Conservation (phyloP, 2,329 filamentous ascomycete species). For the Byssothecium circinans region DNA sequence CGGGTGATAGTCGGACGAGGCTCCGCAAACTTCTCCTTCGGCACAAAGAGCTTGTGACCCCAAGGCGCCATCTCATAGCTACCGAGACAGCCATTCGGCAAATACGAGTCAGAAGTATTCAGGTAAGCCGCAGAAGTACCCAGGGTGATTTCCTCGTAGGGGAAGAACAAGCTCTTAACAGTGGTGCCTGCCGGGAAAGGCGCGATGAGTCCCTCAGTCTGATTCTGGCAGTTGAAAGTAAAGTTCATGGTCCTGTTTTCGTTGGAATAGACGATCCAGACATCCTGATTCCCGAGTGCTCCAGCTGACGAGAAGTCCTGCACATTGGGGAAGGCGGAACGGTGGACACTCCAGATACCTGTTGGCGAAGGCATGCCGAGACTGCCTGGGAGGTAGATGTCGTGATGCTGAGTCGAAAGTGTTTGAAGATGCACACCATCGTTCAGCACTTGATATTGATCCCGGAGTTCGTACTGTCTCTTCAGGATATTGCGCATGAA, state of each 20-base stretch:
- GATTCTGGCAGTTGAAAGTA: constrained; percentile 59
- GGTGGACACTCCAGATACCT: constrained; percentile 61
- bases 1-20: constrained; percentile 62
- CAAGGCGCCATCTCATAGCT: constrained; percentile 57
- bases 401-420: constrained; percentile 58
- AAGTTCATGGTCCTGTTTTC: constrained; percentile 55
- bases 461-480: constrained; percentile 62
- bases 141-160: constrained; percentile 60
- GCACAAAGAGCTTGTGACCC: constrained; percentile 64
- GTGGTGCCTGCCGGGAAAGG: constrained; percentile 58
- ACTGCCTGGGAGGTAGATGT: constrained; percentile 24
- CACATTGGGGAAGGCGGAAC: constrained; percentile 52
- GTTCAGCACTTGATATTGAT: constrained; percentile 59
- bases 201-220: constrained; percentile 55
- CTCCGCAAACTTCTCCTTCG: constrained; percentile 51
- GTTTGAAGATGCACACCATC: constrained; percentile 60
- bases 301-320: constrained; percentile 53
- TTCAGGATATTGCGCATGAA: constrained; percentile 64
- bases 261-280: constrained; percentile 59
- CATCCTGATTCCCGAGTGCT: constrained; percentile 48
- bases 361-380: constrained; percentile 23
- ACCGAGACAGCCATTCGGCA: constrained; percentile 60
- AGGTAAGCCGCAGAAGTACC: constrained; percentile 50
- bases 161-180: constrained; percentile 66
- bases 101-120: constrained; percentile 21